These are phyloP conservation scores for Scutellaria barbata DNA, from an alignment of 257 asterid species.

Conservation along the genomic window DNA sequence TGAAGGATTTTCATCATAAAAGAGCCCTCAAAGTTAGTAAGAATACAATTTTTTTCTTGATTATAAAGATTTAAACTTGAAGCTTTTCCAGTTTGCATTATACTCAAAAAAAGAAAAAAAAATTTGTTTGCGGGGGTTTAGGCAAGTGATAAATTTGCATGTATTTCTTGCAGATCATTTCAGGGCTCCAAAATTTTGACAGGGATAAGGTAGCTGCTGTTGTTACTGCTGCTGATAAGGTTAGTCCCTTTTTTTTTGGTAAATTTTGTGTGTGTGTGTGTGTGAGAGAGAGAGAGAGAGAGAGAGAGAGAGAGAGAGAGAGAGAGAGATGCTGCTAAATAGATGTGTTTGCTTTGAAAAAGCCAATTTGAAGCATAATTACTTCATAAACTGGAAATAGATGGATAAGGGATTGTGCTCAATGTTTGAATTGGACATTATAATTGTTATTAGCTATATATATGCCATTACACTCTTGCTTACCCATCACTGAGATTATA, in stretches of 20 bases:
- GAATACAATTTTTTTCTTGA: neutral
- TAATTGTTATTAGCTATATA: neutral
- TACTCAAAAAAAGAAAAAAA: too few relatives aligned
- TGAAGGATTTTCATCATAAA: slow-evolving; percentile 69
- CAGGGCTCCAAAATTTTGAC: slow-evolving; percentile 84
- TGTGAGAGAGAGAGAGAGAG: too few relatives aligned
- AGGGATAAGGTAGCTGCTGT: slow-evolving; percentile 83
- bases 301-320: too few relatives aligned
- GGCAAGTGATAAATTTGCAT: neutral
- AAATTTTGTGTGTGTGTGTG: neutral
- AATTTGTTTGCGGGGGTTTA: too few relatives aligned
- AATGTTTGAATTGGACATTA: neutral
- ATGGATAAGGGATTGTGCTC: neutral
- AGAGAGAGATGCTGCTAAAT: too few relatives aligned
- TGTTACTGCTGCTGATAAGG: slow-evolving; percentile 96
- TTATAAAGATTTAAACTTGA: neutral
- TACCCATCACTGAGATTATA: neutral
- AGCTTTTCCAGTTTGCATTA: neutral
- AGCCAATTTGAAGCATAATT: neutral
- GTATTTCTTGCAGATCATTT: slow-evolving; percentile 61
- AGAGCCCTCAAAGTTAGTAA: slow-evolving; percentile 76
- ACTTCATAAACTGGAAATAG: neutral
- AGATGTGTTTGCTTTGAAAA: neutral
- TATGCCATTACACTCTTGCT: neutral
- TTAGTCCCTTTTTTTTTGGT: slow-evolving; percentile 18